phyloP scores from a whole-genome alignment of 192 early-diverging fungal species.

The Backusella tuberculispora region DNA sequence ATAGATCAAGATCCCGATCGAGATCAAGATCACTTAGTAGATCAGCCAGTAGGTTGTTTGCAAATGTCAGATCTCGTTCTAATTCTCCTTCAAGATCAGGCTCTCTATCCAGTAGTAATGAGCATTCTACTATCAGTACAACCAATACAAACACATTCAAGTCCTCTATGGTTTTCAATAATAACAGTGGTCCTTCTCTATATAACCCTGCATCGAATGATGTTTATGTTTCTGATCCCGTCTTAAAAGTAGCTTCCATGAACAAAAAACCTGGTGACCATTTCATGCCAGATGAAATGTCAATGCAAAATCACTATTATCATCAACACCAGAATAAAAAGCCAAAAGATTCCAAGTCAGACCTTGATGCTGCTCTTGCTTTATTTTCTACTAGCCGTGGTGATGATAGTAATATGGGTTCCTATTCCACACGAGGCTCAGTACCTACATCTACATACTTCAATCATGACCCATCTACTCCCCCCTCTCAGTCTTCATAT shows the following conservation, averaged over 20 bases:
- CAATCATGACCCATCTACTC: no score
- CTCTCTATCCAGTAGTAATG: neutral
- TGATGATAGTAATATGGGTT: no score
- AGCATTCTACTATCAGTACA: neutral
- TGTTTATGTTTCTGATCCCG: neutral
- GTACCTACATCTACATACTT: no score
- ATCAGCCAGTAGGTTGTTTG: constrained; percentile 3
- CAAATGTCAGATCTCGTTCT: neutral
- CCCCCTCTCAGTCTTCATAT: neutral
- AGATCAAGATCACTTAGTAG: constrained; percentile 14
- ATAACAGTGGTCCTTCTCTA: neutral
- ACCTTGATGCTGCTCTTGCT: no score
- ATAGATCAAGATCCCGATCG: constrained; percentile 16
- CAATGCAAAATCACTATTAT: neutral
- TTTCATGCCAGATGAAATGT: neutral
- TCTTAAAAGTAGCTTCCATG: constrained; percentile 7
- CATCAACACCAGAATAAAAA: neutral
- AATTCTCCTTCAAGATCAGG: constrained; percentile 5
- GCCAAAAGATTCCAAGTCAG: neutral
- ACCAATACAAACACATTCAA: neutral
- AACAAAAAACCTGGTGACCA: neutral
- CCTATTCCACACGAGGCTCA: no score
- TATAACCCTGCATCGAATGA: neutral
- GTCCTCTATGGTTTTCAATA: neutral
- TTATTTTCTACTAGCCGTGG: no score